phyloP scores from a whole-genome alignment of 2,329 filamentous ascomycete genomes.

The Xylaria sp. region DNA sequence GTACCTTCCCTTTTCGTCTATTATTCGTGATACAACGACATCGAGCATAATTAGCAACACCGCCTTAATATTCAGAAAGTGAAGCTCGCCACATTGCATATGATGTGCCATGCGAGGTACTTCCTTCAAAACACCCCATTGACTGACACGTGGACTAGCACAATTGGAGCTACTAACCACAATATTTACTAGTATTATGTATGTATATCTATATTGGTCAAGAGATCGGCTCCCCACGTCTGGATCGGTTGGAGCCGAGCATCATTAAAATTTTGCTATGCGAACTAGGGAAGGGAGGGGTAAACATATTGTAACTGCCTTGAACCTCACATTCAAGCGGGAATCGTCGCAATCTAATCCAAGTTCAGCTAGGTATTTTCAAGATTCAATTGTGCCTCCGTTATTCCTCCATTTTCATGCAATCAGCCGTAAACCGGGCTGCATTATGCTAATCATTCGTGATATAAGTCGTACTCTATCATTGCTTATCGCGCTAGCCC shows the following conservation, averaged over 20 bases:
- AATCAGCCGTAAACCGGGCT: constrained; percentile 14
- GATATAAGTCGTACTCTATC: constrained; percentile 23
- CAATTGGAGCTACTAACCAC: too few species aligned
- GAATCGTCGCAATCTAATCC: not conserved
- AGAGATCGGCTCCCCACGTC: not conserved
- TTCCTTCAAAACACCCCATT: too few species aligned
- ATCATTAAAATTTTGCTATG: not conserved
- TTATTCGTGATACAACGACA: too few species aligned
- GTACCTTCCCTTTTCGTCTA: too few species aligned
- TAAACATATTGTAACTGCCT: not conserved
- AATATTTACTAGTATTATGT: too few species aligned
- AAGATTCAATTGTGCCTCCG: constrained; percentile 23
- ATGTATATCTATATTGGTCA: too few species aligned
- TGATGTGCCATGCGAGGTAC: too few species aligned
- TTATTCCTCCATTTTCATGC: constrained; percentile 22
- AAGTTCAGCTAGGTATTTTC: constrained; percentile 18
- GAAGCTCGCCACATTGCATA: too few species aligned
- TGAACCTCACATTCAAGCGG: not conserved
- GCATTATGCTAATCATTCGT: constrained; percentile 28
- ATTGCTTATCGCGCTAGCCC: constrained; percentile 43
- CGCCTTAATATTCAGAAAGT: too few species aligned
- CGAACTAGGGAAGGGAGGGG: not conserved
- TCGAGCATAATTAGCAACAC: too few species aligned
- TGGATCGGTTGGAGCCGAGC: not conserved
- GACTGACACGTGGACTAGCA: too few species aligned